Percentiles rank a stretch among this genome's conserved stretches.
These are phyloP conservation scores for Glycyrrhiza uralensis DNA, from an alignment of 306 rosid species.

Conservation along the genomic window DNA sequence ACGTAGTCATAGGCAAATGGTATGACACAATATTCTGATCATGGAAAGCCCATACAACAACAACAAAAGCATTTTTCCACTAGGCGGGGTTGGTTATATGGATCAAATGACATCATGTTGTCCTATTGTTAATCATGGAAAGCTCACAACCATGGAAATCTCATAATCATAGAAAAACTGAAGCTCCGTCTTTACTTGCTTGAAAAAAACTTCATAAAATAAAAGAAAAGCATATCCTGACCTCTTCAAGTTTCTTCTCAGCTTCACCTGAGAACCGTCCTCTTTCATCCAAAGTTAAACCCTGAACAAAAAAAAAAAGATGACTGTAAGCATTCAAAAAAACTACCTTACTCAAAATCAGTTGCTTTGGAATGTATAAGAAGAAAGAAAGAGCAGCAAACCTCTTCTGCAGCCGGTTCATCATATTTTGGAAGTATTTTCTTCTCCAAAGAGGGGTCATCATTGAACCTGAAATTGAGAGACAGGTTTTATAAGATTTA, in stretches of 20 bases:
- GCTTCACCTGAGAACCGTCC: constrained; percentile 79
- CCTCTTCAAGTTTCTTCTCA: constrained; percentile 93
- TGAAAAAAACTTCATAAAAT: not conserved
- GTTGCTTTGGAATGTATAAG: constrained; percentile 13
- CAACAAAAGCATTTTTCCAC: not conserved
- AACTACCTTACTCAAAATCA: constrained; percentile 2
- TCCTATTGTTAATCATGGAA: not conserved
- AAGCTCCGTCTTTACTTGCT: constrained; percentile 2
- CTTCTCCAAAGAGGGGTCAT: constrained; percentile 70
- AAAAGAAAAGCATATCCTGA: constrained; percentile 45
- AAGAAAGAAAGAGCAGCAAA: constrained; percentile 23
- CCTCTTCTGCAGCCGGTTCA: constrained; percentile 81
- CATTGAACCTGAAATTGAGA: constrained; percentile 69
- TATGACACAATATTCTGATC: constrained; percentile 1
- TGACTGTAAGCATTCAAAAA: constrained; percentile 6
- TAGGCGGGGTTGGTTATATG: not conserved
- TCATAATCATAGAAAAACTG: not conserved
- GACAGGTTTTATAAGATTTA: constrained; percentile 7
- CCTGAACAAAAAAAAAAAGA: constrained; percentile 46
- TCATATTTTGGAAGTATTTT: constrained; percentile 91
- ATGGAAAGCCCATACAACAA: constrained; percentile 1
- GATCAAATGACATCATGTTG: not conserved
- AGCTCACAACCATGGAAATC: constrained; percentile 5
- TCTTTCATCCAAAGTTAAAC: constrained; percentile 73
- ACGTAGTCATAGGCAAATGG: not conserved